These are phyloP conservation scores for Narthecium ossifragum DNA, from an alignment of 106 monocot genomes.

Conservation along the genomic window DNA sequence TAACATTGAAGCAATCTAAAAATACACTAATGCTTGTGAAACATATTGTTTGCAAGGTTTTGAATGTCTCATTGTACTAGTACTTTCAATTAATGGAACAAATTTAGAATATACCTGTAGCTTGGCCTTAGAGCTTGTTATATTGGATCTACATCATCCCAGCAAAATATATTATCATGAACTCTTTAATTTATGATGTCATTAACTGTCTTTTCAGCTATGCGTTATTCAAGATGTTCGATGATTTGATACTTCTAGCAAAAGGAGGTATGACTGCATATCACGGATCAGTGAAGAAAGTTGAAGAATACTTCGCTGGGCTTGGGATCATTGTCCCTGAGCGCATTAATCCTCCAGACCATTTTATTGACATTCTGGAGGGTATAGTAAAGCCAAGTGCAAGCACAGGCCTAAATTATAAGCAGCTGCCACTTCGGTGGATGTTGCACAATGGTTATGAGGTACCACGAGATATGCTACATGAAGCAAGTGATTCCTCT, in stretches of 20 bases:
- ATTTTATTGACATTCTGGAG: slow-evolving; percentile 91
- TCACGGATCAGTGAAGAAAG: slow-evolving; percentile 83
- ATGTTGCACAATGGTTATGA: slow-evolving; percentile 78
- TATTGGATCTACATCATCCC: too few species aligned
- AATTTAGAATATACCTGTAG: too few species aligned
- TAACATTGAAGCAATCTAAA: too few species aligned
- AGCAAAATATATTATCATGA: too few species aligned
- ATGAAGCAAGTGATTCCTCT: slow-evolving; percentile 31
- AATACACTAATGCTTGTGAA: too few species aligned
- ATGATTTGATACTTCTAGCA: slow-evolving; percentile 91
- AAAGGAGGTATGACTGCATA: slow-evolving; percentile 88
- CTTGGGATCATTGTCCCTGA: slow-evolving; percentile 91
- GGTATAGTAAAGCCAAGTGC: slow-evolving; percentile 77
- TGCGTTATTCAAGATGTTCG: slow-evolving; percentile 93
- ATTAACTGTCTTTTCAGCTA: slow-evolving; percentile 46
- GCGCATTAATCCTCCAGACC: slow-evolving; percentile 94
- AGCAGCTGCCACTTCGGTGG: slow-evolving; percentile 76
- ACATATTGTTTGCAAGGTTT: too few species aligned
- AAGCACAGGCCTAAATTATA: slow-evolving; percentile 42
- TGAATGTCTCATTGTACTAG: too few species aligned
- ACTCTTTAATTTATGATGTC: too few species aligned
- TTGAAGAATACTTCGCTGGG: slow-evolving; percentile 86
- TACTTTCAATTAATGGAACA: too few species aligned
- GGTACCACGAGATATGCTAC: slow-evolving; percentile 72
- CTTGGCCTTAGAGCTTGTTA: too few species aligned